phyloP scores from a whole-genome alignment of 257 asterid genomes.

The Solanum infundibuliforme region DNA sequence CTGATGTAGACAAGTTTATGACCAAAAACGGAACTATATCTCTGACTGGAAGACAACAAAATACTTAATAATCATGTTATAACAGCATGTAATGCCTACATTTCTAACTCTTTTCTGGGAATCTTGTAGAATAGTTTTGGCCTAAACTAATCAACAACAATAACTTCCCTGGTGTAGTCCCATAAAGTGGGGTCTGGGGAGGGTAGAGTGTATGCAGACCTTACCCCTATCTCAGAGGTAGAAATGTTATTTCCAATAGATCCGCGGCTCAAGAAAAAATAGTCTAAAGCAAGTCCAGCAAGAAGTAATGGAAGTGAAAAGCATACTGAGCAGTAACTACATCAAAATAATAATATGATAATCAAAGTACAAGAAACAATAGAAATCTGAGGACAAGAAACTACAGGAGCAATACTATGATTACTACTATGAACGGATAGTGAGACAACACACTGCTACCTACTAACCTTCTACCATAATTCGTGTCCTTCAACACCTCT shows the following conservation, averaged over 20 bases:
- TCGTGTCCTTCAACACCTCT: neutral
- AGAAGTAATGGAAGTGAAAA: neutral
- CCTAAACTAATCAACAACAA: neutral
- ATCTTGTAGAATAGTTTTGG: neutral
- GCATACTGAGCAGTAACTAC: neutral
- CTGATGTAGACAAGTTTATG: neutral
- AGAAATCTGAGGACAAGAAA: neutral
- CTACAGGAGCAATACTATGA: neutral
- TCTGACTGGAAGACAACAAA: neutral
- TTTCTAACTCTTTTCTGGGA: neutral
- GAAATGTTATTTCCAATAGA: neutral
- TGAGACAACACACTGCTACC: neutral
- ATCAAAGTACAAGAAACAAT: neutral
- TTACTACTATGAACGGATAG: neutral
- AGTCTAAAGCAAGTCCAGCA: neutral
- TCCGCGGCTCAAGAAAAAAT: neutral
- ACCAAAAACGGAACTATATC: neutral
- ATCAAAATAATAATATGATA: neutral
- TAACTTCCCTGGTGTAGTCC: neutral
- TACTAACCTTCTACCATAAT: neutral
- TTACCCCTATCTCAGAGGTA: neutral
- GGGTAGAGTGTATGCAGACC: neutral
- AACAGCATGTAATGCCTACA: neutral
- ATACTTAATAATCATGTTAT: neutral
- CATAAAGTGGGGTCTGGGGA: accelerated